Percentiles rank a stretch among this genome's conserved stretches.
Conservation (phyloP, 2,329 filamentous ascomycete genomes). For the Beauveria sp. region DNA sequence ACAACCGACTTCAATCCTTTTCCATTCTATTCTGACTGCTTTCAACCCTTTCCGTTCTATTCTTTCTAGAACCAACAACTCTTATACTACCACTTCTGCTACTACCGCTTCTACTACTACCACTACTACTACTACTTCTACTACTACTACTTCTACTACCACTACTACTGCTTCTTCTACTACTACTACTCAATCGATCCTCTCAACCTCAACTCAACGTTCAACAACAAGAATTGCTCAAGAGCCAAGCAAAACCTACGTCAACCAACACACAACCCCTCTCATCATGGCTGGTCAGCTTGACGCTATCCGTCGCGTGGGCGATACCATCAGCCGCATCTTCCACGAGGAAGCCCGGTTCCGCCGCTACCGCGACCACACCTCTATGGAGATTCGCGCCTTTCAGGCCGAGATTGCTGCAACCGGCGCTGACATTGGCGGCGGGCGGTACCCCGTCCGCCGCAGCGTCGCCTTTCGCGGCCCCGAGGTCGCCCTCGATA, state of each 20-base stretch:
- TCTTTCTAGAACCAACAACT: neutral
- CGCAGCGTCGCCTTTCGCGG: conserved; percentile 1
- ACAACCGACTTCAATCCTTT: neutral
- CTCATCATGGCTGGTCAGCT: neutral
- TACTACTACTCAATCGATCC: no score
- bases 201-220: no score
- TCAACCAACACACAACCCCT: neutral
- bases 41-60: no score
- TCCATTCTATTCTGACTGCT: neutral
- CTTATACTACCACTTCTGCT: neutral
- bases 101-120: no score
- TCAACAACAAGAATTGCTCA: no score
- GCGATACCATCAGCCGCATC: neutral
- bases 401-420: neutral
- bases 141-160: no score
- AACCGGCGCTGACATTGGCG: neutral
- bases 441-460: neutral
- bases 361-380: neutral
- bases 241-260: neutral
- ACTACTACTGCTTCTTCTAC: no score
- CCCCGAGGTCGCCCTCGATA: neutral
- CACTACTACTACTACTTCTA: no score
- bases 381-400: neutral
- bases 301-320: neutral
- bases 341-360: neutral